Conservation (phyloP, 306 rosid genomes). For the Quercus wislizeni region DNA sequence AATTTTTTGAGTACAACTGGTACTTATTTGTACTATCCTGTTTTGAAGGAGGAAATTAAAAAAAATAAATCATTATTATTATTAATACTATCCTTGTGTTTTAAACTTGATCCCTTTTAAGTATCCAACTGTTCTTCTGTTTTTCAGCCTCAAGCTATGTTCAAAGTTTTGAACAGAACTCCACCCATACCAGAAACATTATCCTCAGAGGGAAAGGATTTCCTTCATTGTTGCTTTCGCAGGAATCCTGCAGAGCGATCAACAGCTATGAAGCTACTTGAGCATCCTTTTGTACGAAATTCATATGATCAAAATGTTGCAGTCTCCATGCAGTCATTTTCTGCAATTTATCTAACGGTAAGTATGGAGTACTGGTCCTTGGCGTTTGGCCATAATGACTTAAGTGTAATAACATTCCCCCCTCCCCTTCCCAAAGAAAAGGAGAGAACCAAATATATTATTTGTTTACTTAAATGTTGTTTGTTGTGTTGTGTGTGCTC, state of each 20-base stretch:
- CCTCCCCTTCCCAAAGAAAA: neutral
- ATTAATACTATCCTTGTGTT: neutral
- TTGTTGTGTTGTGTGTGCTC: conserved; percentile 14
- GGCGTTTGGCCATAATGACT: neutral
- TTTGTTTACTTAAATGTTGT: conserved; percentile 8
- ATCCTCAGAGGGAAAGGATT: conserved; percentile 77
- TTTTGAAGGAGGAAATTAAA: neutral
- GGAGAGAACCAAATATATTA: neutral
- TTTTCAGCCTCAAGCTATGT: conserved; percentile 92
- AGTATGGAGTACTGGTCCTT: conserved; percentile 19
- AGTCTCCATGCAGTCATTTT: conserved; percentile 25
- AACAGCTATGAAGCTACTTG: conserved; percentile 61
- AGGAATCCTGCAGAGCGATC: conserved; percentile 90
- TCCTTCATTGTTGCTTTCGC: conserved; percentile 75
- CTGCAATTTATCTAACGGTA: conserved; percentile 48
- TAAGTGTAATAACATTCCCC: neutral
- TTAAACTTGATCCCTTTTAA: conserved; percentile 7
- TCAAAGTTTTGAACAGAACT: conserved; percentile 75
- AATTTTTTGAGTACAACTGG: neutral
- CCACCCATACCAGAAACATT: conserved; percentile 75
- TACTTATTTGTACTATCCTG: neutral
- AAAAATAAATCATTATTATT: neutral
- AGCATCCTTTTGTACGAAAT: conserved; percentile 69
- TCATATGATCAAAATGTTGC: conserved; percentile 44
- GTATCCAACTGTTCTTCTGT: conserved; percentile 21